Evolutionary conservation across 495 filamentous ascomycete species (phyloP), one percentile per base, ranked within the genome.

Genomic region (Daldinia bambusicola): DNA sequence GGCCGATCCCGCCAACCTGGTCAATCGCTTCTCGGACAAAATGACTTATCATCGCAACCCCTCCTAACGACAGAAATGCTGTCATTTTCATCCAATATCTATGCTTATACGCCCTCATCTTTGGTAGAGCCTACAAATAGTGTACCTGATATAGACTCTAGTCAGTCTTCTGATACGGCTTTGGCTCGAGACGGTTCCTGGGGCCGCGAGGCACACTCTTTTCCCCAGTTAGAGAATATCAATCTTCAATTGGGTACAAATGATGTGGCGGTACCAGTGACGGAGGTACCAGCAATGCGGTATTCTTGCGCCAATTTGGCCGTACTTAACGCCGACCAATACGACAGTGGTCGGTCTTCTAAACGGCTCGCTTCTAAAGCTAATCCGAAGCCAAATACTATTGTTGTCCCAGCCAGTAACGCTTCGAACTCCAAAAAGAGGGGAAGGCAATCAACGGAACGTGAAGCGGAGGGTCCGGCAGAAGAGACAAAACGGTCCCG

Each of bases 401-500:
- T 43, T 6, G 45, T 63, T 20, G 37, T 59, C 16, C 61, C 63
- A 8, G 16, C 37, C 40, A 57, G 56, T 34, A 61, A 36, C 38
- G 38, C 53, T 30, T 16, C 72, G 13, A 59, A 60, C 45, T 69
- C 14, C 57, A 77, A 45, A 69, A 79, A 38, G 71, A 74, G 57
- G 60, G 76, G 30, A 66, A 77, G 73, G 76, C 80, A 72, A 22
- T 22, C 48, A 2, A 37, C 63, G 1, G 76, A 70, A 0, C 53
- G 55, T 12, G 74, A 69, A 8, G 62, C 48, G 16, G 36, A 63
- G 1, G 74, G 75, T 6, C 73, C 81, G 0, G 80, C 80, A 0
- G 84, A 83, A 20, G 83, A 82, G 34, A 80, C 80, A 65, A 87
- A 85, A 76, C 79, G 87, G 59, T 73, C 84, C 16, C 79, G 91